Base-by-base conservation (phyloP, 1,139 yeast genomes). In the Debaryomyces sp. region DNA sequence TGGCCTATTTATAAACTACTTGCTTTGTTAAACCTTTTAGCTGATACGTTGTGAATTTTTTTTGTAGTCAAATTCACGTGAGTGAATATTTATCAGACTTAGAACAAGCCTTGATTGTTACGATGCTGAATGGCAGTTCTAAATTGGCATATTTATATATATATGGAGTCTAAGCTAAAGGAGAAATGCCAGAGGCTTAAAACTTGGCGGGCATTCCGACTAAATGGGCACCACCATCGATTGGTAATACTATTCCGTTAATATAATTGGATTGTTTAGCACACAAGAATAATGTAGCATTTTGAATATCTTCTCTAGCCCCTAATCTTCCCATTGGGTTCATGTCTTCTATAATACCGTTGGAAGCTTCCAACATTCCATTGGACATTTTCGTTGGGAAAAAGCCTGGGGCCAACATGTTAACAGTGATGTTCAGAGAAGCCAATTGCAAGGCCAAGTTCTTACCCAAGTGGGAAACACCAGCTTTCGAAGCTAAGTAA, bases 361-460 rank as follows among this genome's bases (percentile, higher is more conserved):
- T 92, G 32, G 78, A 73, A 44, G 68, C 70, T 40, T 74, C 78
- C 48, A 87, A 68, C 47, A 87, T 60, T 0, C 91, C 94, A 50
- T 80, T 75, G 41, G 91, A 78, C 94, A 87, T 87, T 66, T 85
- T 86, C 30, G 88, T 77, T 22, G 89, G 89, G 78, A 87, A 84
- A 64, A 85, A 87, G 0, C 95, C 95, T 0, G 94, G 94, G 10
- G 91, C 91, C 56, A 87, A 67, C 7, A 83, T 73, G 66, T 86
- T 86, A 55, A 84, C 89, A 43, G 82, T 84, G 59, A 85, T 79
- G 64, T 85, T 80, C 47, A 77, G 68, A n/a, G 85, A 86, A 1
- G 88, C 90, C 58, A 86, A 74, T 57, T 82, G 85, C 44, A 76
- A 61, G 2, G 91, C 87, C 59, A 86, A 74, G 52, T 78, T 71